Conservation (phyloP, 345 rosid genomes). For the Reutealis trisperma region DNA sequence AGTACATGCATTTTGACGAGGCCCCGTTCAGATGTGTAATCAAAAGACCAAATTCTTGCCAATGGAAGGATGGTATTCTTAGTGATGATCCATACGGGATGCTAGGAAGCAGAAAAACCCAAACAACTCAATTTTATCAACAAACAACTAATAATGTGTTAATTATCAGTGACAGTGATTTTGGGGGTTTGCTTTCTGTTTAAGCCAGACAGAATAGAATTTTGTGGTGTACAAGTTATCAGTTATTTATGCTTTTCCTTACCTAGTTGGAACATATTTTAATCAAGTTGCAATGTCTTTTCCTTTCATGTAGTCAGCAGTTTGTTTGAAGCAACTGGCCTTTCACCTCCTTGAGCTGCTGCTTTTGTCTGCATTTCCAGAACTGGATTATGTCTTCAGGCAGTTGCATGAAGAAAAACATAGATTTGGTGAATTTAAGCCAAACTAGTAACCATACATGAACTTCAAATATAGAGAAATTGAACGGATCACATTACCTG, state of each 20-base stretch:
- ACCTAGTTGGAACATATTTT: background rate
- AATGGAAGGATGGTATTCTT: background rate
- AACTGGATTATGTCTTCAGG: constrained; percentile 62
- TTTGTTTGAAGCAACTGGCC: constrained; percentile 73
- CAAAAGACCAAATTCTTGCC: background rate
- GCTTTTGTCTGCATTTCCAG: constrained; percentile 76
- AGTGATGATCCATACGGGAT: background rate
- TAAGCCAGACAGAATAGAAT: background rate
- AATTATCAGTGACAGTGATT: background rate
- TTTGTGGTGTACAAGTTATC: background rate
- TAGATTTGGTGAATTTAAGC: constrained; percentile 63
- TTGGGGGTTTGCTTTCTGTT: background rate
- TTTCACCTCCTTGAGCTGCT: constrained; percentile 77
- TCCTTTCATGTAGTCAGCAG: constrained; percentile 61
- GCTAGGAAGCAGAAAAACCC: background rate
- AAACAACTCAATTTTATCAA: background rate
- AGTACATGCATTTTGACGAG: too few species aligned
- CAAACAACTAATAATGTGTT: background rate
- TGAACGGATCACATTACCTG: background rate
- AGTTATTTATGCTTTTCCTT: background rate
- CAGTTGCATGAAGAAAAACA: constrained; percentile 71
- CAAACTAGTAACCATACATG: constrained; percentile 20
- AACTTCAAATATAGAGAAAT: background rate
- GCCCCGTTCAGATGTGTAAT: too few species aligned
- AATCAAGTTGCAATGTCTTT: constrained; percentile 12